Evolutionary conservation across 352 stramenopile genomes (phyloP).

Genomic region (Phytophthora fragariae): DNA sequence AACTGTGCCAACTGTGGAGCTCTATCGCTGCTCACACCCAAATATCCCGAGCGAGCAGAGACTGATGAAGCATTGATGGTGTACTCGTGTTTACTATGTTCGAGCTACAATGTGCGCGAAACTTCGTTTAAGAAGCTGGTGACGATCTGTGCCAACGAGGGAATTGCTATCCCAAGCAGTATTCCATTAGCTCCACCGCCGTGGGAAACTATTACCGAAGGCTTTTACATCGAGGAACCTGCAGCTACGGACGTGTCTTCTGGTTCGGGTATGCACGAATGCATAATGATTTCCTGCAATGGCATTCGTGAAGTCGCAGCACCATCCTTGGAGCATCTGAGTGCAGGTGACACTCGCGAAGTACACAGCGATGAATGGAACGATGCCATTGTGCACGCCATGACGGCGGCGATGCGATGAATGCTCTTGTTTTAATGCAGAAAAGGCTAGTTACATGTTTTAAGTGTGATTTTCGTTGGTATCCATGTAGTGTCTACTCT

Average conservation of each 20-base stretch:
- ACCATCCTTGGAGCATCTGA: constrained; percentile 13
- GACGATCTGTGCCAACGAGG: constrained; percentile 55
- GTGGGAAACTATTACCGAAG: constrained; percentile 47
- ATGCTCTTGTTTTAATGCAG: not conserved
- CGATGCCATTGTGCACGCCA: constrained; percentile 59
- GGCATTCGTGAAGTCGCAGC: constrained; percentile 61
- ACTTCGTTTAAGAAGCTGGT: constrained; percentile 64
- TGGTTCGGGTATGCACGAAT: constrained; percentile 46
- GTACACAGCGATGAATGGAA: constrained; percentile 48
- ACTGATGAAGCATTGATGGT: constrained; percentile 47
- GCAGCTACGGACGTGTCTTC: constrained; percentile 36
- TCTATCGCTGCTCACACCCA: constrained; percentile 61
- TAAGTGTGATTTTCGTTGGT: not conserved
- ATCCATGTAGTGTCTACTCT: constrained; percentile 13
- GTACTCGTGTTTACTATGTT: constrained; percentile 73
- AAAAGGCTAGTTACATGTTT: not conserved
- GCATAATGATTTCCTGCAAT: constrained; percentile 58
- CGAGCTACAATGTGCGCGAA: constrained; percentile 78
- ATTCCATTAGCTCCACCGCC: constrained; percentile 41
- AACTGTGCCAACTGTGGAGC: constrained; percentile 69
- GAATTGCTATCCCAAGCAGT: constrained; percentile 48
- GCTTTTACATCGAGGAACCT: constrained; percentile 71
- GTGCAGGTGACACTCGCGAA: constrained; percentile 33
- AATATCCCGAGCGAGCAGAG: constrained; percentile 40
- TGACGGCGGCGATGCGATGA: constrained; percentile 40